These are phyloP conservation scores for Apiotrichum laibachii DNA, from an alignment of 1,284 basidiomycete species.

Conservation along the genomic window DNA sequence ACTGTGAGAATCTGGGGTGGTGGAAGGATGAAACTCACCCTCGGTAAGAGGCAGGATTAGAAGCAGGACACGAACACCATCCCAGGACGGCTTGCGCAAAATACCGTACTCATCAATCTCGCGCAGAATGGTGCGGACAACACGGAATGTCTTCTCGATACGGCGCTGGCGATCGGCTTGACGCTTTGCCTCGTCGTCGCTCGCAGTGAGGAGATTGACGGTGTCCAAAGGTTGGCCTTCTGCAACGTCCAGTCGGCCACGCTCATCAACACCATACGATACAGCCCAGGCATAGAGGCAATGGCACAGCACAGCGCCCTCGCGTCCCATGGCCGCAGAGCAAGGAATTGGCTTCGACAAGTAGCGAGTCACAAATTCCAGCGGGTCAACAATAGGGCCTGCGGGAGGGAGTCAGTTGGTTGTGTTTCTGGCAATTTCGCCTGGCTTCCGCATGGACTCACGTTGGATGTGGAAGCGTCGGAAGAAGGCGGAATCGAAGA, in stretches of 20 bases:
- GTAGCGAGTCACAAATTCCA: constrained; percentile 68
- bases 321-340: constrained; percentile 60
- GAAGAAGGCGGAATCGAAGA: constrained; percentile 80
- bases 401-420: neutral
- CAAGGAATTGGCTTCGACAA: constrained; percentile 47
- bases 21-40: constrained; percentile 57
- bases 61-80: constrained; percentile 73
- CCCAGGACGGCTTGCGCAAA: constrained; percentile 76
- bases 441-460: constrained; percentile 50
- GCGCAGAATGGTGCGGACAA: constrained; percentile 69
- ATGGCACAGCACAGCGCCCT: constrained; percentile 51
- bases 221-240: constrained; percentile 26
- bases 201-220: constrained; percentile 21
- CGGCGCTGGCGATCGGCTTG: constrained; percentile 50
- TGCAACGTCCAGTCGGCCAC: constrained; percentile 55
- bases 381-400: constrained; percentile 56
- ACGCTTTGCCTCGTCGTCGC: constrained; percentile 42
- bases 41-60: constrained; percentile 75
- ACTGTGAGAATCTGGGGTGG: constrained; percentile 3
- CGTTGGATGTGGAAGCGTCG: constrained; percentile 74
- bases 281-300: constrained; percentile 77
- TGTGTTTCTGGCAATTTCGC: neutral
- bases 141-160: constrained; percentile 55
- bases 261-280: constrained; percentile 77
- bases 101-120: constrained; percentile 74